These are phyloP conservation scores for Tetrahymena borealis DNA, from an alignment of 73 alveolate genomes.

Conservation along the genomic window DNA sequence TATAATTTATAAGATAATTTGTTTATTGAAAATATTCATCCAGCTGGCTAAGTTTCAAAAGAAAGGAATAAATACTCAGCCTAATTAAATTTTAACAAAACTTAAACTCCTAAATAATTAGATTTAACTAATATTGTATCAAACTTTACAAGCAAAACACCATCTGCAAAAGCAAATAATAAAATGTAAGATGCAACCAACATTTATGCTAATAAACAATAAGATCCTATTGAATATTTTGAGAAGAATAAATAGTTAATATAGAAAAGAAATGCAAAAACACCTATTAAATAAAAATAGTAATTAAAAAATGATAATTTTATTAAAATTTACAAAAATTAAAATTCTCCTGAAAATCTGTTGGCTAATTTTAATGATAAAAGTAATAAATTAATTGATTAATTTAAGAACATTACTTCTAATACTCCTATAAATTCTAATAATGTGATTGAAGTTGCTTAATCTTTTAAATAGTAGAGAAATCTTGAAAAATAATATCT, in stretches of 20 bases:
- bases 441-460: background rate
- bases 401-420: background rate
- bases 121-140: background rate
- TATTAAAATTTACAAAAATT: background rate
- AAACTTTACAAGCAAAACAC: background rate
- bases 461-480: background rate
- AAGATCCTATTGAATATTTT: background rate
- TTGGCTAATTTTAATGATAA: background rate
- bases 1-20: background rate
- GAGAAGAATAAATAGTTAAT: background rate
- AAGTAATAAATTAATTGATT: background rate
- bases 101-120: background rate
- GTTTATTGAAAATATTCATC: background rate
- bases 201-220: background rate
- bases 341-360: background rate
- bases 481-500: background rate
- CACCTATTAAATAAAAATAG: background rate
- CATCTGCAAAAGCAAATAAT: background rate
- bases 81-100: background rate
- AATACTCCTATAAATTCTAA: background rate
- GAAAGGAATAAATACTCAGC: background rate
- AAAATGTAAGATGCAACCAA: background rate
- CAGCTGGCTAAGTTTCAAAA: background rate
- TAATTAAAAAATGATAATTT: background rate
- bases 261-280: background rate